Evolutionary conservation across 352 stramenopile genomes (phyloP).

Genomic region (Aphanomyces astaci): DNA sequence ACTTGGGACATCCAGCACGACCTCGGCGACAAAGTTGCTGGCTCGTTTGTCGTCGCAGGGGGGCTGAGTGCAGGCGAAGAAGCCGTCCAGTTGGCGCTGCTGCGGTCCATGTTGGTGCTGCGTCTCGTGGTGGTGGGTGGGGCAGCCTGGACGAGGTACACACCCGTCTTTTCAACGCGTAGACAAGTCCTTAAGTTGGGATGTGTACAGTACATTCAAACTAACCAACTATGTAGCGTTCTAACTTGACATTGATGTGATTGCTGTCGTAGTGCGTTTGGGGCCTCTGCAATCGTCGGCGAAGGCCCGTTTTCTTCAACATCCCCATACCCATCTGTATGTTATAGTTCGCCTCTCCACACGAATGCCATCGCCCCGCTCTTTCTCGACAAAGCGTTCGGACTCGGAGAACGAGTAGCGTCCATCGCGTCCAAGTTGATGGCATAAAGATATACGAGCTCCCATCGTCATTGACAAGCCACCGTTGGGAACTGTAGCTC

Average conservation of each 20-base stretch:
- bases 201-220: too few species aligned
- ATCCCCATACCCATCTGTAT: slow-evolving; percentile 37
- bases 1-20: slow-evolving; percentile 62
- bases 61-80: slow-evolving; percentile 77
- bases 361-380: slow-evolving; percentile 59
- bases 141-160: slow-evolving; percentile 62
- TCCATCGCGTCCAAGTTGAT: slow-evolving; percentile 31
- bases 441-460: too few species aligned
- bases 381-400: slow-evolving; percentile 76
- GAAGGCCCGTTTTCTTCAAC: slow-evolving; percentile 56
- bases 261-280: slow-evolving; percentile 43
- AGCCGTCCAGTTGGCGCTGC: slow-evolving; percentile 76
- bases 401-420: slow-evolving; percentile 58
- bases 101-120: slow-evolving; percentile 85
- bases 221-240: too few species aligned
- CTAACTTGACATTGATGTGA: too few species aligned
- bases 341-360: slow-evolving; percentile 32
- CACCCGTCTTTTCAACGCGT: not conserved
- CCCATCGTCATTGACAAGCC: too few species aligned
- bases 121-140: slow-evolving; percentile 79
- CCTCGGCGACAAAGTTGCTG: slow-evolving; percentile 76
- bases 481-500: too few species aligned
- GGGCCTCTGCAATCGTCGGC: slow-evolving; percentile 66
- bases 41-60: slow-evolving; percentile 76
- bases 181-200: too few species aligned